These are phyloP conservation scores for Tetracladium setigerum DNA, from an alignment of 495 filamentous ascomycete species.

Conservation along the genomic window DNA sequence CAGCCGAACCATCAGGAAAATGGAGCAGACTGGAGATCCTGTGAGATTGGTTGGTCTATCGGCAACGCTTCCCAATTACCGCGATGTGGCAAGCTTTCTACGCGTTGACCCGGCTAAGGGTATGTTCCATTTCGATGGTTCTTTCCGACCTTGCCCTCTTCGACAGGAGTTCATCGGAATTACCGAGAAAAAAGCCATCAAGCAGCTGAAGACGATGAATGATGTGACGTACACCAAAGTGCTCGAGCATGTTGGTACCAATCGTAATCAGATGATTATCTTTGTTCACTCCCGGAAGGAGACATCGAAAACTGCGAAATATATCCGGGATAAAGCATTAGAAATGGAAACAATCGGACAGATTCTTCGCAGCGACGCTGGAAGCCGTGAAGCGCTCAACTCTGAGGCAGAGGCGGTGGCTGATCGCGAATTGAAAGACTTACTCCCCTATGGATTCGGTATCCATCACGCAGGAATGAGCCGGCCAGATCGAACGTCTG, in stretches of 20 bases:
- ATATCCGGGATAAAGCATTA: conserved; percentile 90
- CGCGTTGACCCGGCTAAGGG: conserved; percentile 81
- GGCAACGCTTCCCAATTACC: conserved; percentile 93
- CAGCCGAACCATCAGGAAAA: conserved; percentile 83
- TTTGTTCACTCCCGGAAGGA: conserved; percentile 98
- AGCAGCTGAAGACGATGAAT: conserved; percentile 98
- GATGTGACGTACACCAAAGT: conserved; percentile 98
- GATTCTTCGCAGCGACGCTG: conserved; percentile 88
- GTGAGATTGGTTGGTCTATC: conserved; percentile 89
- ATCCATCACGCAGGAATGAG: conserved; percentile 98
- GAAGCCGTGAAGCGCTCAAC: conserved; percentile 77
- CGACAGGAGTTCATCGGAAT: conserved; percentile 97
- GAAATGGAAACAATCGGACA: conserved; percentile 96
- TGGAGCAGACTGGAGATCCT: conserved; percentile 86
- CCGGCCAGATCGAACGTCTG: conserved; percentile 83
- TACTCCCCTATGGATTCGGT: conserved; percentile 92
- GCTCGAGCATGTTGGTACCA: conserved; percentile 86
- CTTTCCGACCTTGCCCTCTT: conserved; percentile 86
- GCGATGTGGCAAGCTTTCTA: conserved; percentile 92
- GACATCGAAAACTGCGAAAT: conserved; percentile 93
- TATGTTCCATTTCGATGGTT: conserved; percentile 93
- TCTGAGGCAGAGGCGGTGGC: conserved; percentile 77
- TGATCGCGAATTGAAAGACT: conserved; percentile 86
- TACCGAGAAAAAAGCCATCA: conserved; percentile 97
- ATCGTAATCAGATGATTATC: conserved; percentile 94